Evolutionary conservation across 1,139 yeast species (phyloP).

Genomic region (Debaryomyces sp.): DNA sequence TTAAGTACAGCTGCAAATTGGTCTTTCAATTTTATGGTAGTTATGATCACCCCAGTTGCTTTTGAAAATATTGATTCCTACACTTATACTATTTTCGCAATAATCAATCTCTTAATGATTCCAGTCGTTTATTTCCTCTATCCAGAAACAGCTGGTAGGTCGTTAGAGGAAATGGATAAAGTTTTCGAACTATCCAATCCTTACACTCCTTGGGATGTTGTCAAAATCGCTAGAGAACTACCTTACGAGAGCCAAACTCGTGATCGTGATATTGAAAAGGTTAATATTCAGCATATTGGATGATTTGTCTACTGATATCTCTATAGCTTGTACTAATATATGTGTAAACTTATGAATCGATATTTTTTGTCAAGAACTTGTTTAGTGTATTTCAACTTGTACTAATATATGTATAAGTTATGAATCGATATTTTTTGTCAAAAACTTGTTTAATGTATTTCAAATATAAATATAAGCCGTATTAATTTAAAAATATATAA

Average conservation of each 20-base stretch:
- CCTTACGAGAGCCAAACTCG: slow-evolving; percentile 26
- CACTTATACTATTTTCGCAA: slow-evolving; percentile 43
- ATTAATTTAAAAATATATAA: too few species aligned
- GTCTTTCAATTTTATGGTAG: slow-evolving; percentile 45
- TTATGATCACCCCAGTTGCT: slow-evolving; percentile 48
- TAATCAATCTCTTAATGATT: slow-evolving; percentile 44
- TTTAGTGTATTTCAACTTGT: too few species aligned
- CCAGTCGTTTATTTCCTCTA: slow-evolving; percentile 55
- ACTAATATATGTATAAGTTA: too few species aligned
- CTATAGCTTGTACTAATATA: background rate
- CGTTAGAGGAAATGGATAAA: slow-evolving; percentile 47
- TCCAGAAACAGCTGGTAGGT: slow-evolving; percentile 51
- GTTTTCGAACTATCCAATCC: slow-evolving; percentile 40
- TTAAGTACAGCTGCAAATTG: slow-evolving; percentile 48
- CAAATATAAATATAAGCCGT: background rate
- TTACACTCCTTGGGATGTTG: slow-evolving; percentile 41
- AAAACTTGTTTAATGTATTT: background rate
- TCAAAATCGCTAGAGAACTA: slow-evolving; percentile 36
- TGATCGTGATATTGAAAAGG: background rate
- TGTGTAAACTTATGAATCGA: background rate
- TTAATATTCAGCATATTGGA: background rate
- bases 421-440: too few species aligned
- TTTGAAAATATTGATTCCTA: slow-evolving; percentile 34
- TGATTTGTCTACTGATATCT: background rate
- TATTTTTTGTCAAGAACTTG: background rate